Base-by-base conservation (phyloP, 257 asterid species). In the Penstemon newberryi region DNA sequence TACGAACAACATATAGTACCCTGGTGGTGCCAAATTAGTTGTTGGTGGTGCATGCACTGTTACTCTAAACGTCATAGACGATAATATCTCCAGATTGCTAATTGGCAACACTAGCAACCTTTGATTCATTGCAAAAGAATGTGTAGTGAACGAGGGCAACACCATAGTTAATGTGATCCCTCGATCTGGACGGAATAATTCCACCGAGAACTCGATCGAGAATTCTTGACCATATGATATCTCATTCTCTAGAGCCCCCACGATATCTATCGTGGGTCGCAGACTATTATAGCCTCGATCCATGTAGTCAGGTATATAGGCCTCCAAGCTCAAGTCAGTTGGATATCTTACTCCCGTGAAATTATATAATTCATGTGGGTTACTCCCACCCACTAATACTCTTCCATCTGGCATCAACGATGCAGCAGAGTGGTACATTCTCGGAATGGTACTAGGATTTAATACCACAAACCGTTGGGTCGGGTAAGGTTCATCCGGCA, bases 321-420 rank as follows among this genome's bases (percentile, higher is more conserved):
- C 54, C 54, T 49, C 4, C 54, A 13, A 10, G 6, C n/a, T 49
- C 54, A 49, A 3, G 18, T 49, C 15, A 15, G 12, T 6, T 12
- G 54, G 54, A 78, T 80, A 89, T 77, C 9, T 52, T 5, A 82
- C 86, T 51, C 83, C 80, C 0, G 88, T 78, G 65, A 89, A 92
- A 73, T 83, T 80, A 83, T 92, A 92, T 77, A 43, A 63, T 47
- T 73, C 61, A 67, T 92, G 96, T 3, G 96, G 96, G 39, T 92
- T 92, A 66, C 96, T 92, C 33, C 98, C 98, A n/a, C 98, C 98
- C 83, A 92, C 98, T 82, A 91, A 37, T 5, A 91, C 60, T 15
- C 92, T 82, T 40, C 96, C 98, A 75, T 87, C 94, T 67, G 90
- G 89, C 82, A 90, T 50, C 3, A 92, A 25, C 0, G 71, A 75